Base-by-base conservation (phyloP, 345 rosid species). In the Ceriops decandra region DNA sequence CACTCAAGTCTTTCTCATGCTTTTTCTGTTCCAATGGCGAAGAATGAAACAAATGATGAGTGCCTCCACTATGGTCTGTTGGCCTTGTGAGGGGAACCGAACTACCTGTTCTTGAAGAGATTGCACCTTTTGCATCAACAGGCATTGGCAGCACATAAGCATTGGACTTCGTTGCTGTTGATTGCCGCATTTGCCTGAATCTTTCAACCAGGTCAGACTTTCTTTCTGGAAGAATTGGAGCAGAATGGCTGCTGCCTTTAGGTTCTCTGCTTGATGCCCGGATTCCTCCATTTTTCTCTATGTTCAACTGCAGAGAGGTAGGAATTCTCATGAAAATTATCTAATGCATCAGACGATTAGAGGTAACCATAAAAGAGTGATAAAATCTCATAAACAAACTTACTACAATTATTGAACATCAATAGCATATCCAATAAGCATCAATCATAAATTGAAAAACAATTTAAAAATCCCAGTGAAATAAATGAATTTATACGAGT, bases 61-160 rank as follows among this genome's bases (percentile, higher is more conserved):
- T 54, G 26, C 27, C 81, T 68, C 84, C 88, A 10, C 72, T 69
- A 31, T 71, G 67, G 22, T 82, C 83, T 20, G 79, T 60, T 28
- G 88, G 80, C 72, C 79, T 83, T 53, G 82, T 63, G 17, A 67
- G 82, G 56, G 83, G 67, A 76, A 63, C 80, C 52, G 87, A 77
- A 46, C 49, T 64, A 27, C 64, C 68, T 27, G 83, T 66, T 76
- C 83, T 87, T 32, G 89, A 78, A 57, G 90, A 66, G 69, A 66
- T 8, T 69, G 80, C 60, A 52, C 36, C 70, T 73, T 83, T 86
- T 26, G 83, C 79, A 71, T 90, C 95, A 62, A 38, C 70, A 24
- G 98, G 98, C 28, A 85, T 92, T 30, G 99, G 99, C 67, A 95
- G 85, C 63, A 86, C 95, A 47, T 92, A 90, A 6, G 98, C 77